A percentile compares a stretch with the other conserved stretches of the same genome.
Evolutionary conservation across 768 basidiomycete genomes (phyloP).

Genomic region (Lentinula guzmanii): DNA sequence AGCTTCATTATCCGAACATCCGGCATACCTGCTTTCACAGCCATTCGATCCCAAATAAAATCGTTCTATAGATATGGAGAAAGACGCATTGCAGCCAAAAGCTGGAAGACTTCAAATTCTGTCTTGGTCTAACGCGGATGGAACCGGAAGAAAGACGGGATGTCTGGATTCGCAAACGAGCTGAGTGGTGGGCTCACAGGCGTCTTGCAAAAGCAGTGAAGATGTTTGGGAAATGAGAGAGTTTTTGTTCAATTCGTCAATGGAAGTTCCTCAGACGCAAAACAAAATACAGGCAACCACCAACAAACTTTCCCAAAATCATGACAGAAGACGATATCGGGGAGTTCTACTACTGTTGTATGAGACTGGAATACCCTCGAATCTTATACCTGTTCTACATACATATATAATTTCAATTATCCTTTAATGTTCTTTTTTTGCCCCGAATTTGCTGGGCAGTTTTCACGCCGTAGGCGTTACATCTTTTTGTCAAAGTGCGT

Average conservation of each 20-base stretch:
- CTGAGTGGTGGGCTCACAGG: slow-evolving; percentile 91
- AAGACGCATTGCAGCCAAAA: slow-evolving; percentile 64
- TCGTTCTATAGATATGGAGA: slow-evolving; percentile 84
- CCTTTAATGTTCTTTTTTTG: too few species aligned
- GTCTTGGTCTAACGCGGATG: slow-evolving; percentile 75
- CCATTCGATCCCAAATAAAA: slow-evolving; percentile 72
- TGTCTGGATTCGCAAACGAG: slow-evolving; percentile 79
- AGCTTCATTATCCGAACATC: neutral
- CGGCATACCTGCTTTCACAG: slow-evolving; percentile 31
- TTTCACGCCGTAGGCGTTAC: too few species aligned
- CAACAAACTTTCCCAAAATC: neutral
- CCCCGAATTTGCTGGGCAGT: too few species aligned
- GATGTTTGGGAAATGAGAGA: slow-evolving; percentile 88
- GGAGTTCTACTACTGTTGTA: neutral
- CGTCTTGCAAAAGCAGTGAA: slow-evolving; percentile 79
- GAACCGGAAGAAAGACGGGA: slow-evolving; percentile 73
- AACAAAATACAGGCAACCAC: neutral
- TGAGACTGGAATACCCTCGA: too few species aligned
- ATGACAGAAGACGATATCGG: neutral
- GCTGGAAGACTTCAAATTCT: slow-evolving; percentile 92
- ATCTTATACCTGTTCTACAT: too few species aligned
- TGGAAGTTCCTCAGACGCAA: neutral
- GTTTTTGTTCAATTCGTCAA: slow-evolving; percentile 14
- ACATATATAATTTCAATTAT: too few species aligned
- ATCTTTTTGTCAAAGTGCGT: too few species aligned